phyloP scores from a whole-genome alignment of 495 filamentous ascomycete genomes.

The Xylaria longipes region DNA sequence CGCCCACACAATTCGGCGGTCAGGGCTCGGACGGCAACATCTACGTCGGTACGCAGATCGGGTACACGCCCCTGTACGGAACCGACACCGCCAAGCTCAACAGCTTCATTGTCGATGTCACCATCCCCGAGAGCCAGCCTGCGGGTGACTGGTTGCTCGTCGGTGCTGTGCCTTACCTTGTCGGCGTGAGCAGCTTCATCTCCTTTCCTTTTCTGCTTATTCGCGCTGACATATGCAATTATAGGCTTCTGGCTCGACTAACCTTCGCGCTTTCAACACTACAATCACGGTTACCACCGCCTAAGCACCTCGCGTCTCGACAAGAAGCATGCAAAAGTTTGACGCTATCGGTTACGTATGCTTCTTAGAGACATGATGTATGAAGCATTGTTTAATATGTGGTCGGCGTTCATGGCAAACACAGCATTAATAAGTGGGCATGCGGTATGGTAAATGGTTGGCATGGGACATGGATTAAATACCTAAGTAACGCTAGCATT shows the following conservation, averaged over 20 bases:
- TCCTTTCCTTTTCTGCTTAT: not conserved
- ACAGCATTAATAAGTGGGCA: not conserved
- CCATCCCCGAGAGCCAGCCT: conserved; percentile 50
- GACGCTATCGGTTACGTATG: not conserved
- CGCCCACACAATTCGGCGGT: conserved; percentile 22
- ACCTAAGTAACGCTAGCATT: not conserved
- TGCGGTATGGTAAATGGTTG: not conserved
- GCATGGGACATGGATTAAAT: conserved; percentile 4
- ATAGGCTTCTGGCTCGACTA: conserved; percentile 33
- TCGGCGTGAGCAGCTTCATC: conserved; percentile 32
- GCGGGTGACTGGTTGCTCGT: conserved; percentile 58
- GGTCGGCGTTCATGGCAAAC: conserved; percentile 12
- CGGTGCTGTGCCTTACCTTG: conserved; percentile 45
- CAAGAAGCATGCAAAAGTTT: not conserved
- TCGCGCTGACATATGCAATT: conserved; percentile 9
- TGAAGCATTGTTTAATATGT: not conserved
- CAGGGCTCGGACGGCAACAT: conserved; percentile 29
- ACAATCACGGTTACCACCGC: conserved; percentile 31
- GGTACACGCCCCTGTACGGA: conserved; percentile 34
- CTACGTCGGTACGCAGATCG: conserved; percentile 35
- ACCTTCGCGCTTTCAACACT: conserved; percentile 30
- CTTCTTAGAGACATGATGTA: not conserved
- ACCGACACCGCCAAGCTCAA: conserved; percentile 34
- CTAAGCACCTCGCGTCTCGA: not conserved
- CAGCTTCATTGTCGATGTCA: conserved; percentile 45